Base-by-base conservation (phyloP, 2,329 filamentous ascomycete genomes). In the Coniochaeta sp. region DNA sequence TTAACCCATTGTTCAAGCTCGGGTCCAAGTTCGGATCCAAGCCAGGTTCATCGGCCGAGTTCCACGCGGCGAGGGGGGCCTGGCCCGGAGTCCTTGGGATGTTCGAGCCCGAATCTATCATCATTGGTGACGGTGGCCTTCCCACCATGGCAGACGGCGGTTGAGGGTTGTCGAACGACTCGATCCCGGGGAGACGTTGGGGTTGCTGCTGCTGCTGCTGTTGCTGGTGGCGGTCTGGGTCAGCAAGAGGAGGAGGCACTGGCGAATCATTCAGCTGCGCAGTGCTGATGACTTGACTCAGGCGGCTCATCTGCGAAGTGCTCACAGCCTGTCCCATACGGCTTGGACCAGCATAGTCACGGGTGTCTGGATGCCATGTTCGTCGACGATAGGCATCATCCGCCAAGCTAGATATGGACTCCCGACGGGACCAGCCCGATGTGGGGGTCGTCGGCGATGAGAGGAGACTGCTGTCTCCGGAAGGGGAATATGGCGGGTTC, bases 301-400 rank as follows among this genome's bases (percentile, higher is more conserved):
- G 73, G 17, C 89, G 84, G 73, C 90, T 93, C n/a, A n/a, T n/a
- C n/a, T n/a, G 85, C 70, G 73, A 85, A 68, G 89, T 86, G 5
- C 86, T 91, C 62, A 90, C 85, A 42, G 91, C 89, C 64, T 90
- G 89, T 67, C 85, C 90, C 58, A 96, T 73, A 17, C 89, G 84
- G 73, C 90, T 93, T 78, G 63, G 55, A 1, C 64, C 65, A 62
- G 81, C 81, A 62, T 85, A 86, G 63, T 82, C 82, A 17, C 83
- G 81, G 61, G 86, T 89, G 63, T 91, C 90, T 0, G 91, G 90
- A 73, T 97, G 93, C 93, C 93, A 97, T 2, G 93, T 97, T 58
- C 92, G 84, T 63, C 93, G 81, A 64, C 92, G 86, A 83, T 87
- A 90, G 59, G 90, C 89, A 47, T 91, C 87, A 63, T 96, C 91